A percentile compares a stretch with the other conserved stretches of the same genome.
phyloP scores from a whole-genome alignment of 2,329 filamentous ascomycete species.

The Setomelanomma holmii region DNA sequence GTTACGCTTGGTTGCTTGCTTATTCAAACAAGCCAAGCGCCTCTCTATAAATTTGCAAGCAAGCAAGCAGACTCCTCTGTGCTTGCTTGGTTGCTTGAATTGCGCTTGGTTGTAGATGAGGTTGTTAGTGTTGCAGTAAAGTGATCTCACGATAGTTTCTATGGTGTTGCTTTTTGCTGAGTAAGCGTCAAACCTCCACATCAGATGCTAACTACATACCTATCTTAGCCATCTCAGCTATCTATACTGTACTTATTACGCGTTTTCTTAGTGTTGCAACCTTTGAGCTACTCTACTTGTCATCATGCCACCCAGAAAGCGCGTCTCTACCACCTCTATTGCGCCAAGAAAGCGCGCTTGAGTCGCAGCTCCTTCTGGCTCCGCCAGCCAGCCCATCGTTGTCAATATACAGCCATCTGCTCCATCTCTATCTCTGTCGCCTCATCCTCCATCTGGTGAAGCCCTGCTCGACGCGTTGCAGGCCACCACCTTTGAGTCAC shows the following conservation, averaged over 20 bases:
- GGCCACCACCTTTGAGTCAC: conserved; percentile 5
- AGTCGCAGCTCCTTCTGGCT: neutral
- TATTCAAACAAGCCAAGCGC: conserved; percentile 1
- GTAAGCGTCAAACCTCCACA: neutral
- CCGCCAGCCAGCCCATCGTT: conserved; percentile 2
- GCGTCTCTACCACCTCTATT: neutral
- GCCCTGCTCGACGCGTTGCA: conserved; percentile 1
- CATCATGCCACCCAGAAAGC: conserved; percentile 3
- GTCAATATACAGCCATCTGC: neutral
- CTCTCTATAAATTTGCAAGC: conserved; percentile 4
- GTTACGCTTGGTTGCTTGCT: conserved; percentile 1
- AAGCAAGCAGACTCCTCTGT: neutral
- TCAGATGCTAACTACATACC: neutral
- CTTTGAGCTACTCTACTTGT: too few species aligned
- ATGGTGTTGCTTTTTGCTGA: conserved; percentile 1
- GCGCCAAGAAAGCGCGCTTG: conserved; percentile 1
- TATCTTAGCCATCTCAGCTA: neutral
- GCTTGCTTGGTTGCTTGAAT: conserved; percentile 1
- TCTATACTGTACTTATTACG: conserved; percentile 1
- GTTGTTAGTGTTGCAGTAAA: conserved; percentile 1
- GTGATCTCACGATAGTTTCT: conserved; percentile 5
- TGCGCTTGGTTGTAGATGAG: conserved; percentile 3
- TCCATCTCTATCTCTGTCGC: neutral
- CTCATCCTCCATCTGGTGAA: conserved; percentile 1
- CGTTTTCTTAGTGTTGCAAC: neutral